Base-by-base conservation (phyloP, 2,329 filamentous ascomycete genomes). In the Emericellopsis cladophorae region DNA sequence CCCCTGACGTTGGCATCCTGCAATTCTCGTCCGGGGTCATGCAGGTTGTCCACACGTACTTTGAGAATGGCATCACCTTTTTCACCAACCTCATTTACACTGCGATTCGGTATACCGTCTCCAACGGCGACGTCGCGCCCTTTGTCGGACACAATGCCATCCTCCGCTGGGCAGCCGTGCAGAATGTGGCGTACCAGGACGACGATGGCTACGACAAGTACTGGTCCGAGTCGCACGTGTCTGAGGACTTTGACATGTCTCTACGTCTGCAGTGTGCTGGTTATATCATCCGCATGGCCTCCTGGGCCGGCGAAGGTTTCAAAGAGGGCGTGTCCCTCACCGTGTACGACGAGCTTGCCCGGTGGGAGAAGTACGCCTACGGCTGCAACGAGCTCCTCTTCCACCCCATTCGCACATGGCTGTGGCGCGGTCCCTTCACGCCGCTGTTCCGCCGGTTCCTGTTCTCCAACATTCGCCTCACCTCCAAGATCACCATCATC, bases 301-400 rank as follows among this genome's bases (percentile, higher is more conserved):
- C 79, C 16, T 88, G 83, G 70, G 78, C 79, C 7, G 79, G 79
- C 31, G 76, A 81, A n/a, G 82, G 79, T 38, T 88, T 87, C 67
- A 81, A 87, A 56, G 84, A 90, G 56, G 84, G 85, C 48, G 84
- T 90, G 41, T 89, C 84, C 2, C 66, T 90, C 42, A 90, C 84
- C 1, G 83, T 90, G 9, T 88, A 90, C 54, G 84, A 90, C 59
- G 85, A 90, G 59, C 68, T 90, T 44, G 81, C 83, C 2, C 80
- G 84, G 43, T 90, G 85, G 84, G 84, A 90, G 55, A 90, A 90
- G 61, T 88, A 88, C 55, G 85, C 84, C 4, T 89, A 87, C 51
- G 84, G 84, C 31, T 89, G 85, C 61, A 85, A 84, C 57, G 84
- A 89, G 63, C 68, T 90, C 43, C 69, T 90, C 43, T 90, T 92